Conservation (phyloP, 2,329 filamentous ascomycete species). For the Ustulina deusta region DNA sequence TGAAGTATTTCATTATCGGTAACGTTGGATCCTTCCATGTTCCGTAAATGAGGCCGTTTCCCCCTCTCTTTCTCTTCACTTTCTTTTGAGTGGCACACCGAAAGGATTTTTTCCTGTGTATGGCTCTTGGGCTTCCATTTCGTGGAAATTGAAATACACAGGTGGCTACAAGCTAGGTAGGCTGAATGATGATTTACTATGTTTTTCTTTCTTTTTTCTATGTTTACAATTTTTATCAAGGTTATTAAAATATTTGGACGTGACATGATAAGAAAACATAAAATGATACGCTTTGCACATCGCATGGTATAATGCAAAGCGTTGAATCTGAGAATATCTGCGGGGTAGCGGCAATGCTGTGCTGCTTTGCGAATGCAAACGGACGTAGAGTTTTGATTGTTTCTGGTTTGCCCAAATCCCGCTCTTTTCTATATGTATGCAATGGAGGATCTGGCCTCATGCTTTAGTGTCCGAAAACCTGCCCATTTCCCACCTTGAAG, state of each 20-base stretch:
- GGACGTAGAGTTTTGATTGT: constrained; percentile 7
- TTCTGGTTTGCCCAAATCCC: constrained; percentile 21
- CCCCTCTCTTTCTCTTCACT: neutral
- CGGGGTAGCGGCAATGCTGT: constrained; percentile 21
- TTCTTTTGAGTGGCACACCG: neutral
- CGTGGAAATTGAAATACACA: neutral
- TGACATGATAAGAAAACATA: neutral
- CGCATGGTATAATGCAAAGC: constrained; percentile 23
- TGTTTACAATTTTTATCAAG: constrained; percentile 34
- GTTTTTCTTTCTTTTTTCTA: constrained; percentile 29
- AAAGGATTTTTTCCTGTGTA: neutral
- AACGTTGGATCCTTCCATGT: neutral
- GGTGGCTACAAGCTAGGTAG: neutral
- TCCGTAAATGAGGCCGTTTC: too few species aligned
- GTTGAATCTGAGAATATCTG: constrained; percentile 14
- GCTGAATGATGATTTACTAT: constrained; percentile 12
- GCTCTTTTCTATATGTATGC: constrained; percentile 27
- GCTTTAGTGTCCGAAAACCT: constrained; percentile 8
- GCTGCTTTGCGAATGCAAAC: constrained; percentile 26
- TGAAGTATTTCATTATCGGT: neutral
- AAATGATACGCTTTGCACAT: constrained; percentile 16
- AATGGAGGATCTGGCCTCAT: constrained; percentile 5
- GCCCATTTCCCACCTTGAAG: constrained; percentile 14
- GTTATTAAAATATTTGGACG: neutral
- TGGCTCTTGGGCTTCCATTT: neutral